A percentile compares a stretch with the other conserved stretches of the same genome.
phyloP scores from a whole-genome alignment of 495 filamentous ascomycete species.

The Penicillium herquei region DNA sequence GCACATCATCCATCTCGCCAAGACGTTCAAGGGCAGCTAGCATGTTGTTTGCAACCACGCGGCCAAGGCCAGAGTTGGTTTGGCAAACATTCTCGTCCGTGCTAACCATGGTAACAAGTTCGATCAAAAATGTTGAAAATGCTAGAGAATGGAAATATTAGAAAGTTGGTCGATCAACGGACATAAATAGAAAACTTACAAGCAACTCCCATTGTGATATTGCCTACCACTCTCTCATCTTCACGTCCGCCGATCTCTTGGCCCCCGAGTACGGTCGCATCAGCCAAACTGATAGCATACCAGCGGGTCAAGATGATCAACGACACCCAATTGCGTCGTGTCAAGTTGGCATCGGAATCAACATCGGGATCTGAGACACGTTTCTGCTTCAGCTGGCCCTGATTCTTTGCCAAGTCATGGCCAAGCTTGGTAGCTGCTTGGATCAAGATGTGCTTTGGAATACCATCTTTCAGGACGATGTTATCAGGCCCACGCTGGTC shows the following conservation, averaged over 20 bases:
- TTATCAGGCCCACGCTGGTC: conserved; percentile 47
- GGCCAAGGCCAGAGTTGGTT: conserved; percentile 38
- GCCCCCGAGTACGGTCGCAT: conserved; percentile 53
- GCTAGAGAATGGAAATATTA: conserved; percentile 40
- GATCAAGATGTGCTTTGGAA: conserved; percentile 43
- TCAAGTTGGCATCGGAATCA: conserved; percentile 70
- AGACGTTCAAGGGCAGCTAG: conserved; percentile 41
- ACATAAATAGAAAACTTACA: conserved; percentile 61
- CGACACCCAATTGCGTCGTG: conserved; percentile 71
- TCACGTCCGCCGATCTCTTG: conserved; percentile 53
- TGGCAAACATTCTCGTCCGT: conserved; percentile 42
- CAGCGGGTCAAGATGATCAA: conserved; percentile 73
- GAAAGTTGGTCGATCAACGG: conserved; percentile 12
- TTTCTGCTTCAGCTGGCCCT: conserved; percentile 38
- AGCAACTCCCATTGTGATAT: conserved; percentile 60
- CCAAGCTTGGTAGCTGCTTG: conserved; percentile 41
- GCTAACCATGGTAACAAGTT: conserved; percentile 37
- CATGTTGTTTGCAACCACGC: conserved; percentile 38
- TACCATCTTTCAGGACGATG: conserved; percentile 40
- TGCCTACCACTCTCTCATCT: conserved; percentile 64
- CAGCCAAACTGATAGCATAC: conserved; percentile 68
- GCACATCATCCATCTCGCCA: conserved; percentile 38
- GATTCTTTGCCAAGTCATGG: conserved; percentile 41
- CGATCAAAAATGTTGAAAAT: conserved; percentile 46
- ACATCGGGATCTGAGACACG: conserved; percentile 46